Evolutionary conservation across 352 stramenopile genomes (phyloP), one percentile per base, ranked within the genome.

Genomic region (Phytopythium delawarense): DNA sequence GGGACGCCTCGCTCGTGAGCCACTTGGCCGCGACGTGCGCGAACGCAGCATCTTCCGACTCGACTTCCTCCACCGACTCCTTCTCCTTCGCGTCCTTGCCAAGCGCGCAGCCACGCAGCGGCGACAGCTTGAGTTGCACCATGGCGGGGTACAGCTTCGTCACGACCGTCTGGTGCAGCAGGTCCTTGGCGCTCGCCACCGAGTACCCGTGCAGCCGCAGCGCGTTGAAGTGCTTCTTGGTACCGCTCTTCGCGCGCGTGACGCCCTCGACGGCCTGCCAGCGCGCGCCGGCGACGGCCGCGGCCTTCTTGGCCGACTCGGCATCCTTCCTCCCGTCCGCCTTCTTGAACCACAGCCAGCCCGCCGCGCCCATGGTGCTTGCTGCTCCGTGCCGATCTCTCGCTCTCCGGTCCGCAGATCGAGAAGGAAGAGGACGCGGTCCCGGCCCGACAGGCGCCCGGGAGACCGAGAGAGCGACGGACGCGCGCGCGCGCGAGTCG

Each of bases 121-220:
- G 74, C 35, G 64, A 73, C 25, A 81, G 49, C 18, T 66, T 66
- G 37, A 79, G 63, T 51, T 77, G 69, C 57, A 79, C 69, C 34
- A 81, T 81, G n/a, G 61, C 61, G 13, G 73, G 73, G 55, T 78
- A 81, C 21, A 81, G 57, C 48, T 75, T 76, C 18, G 65, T 74
- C 30, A 81, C 73, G 0, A 81, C 73, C 30, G 74, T 78, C 28
- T 79, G 74, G 35, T 81, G 74, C 55, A 81, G 16, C 34, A 79
- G 50, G 2, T 70, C 74, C 57, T 81, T 81, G 55, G 74, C 73
- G 56, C 73, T 81, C 58, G 76, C 34, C 64, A 75, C 72, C 28
- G 71, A 67, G 42, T 70, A 81, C 40, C 71, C 71, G 51, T 81
- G 74, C 28, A 81, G 56, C 15, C 74, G 62, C 30, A 81, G 53